phyloP scores from a whole-genome alignment of 2,329 filamentous ascomycete genomes.

The Blastomyces emzantsi region DNA sequence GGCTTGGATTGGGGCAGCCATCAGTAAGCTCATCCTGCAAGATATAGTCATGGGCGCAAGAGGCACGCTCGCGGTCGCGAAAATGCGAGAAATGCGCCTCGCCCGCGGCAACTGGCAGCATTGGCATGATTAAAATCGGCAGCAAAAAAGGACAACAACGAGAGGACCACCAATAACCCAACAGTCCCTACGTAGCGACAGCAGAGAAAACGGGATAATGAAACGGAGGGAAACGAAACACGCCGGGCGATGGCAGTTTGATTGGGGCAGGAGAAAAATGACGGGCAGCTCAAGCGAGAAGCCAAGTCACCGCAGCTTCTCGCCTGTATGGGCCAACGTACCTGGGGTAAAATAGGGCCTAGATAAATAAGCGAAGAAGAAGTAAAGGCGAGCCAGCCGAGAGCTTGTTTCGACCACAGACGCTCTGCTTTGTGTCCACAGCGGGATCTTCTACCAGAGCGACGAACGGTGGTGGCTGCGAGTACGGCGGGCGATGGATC shows the following conservation, averaged over 20 bases:
- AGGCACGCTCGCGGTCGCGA: background rate
- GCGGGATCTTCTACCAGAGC: slow-evolving; percentile 1
- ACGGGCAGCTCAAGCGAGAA: background rate
- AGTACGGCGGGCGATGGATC: background rate
- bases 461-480: slow-evolving; percentile 3
- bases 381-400: background rate
- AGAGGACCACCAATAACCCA: background rate
- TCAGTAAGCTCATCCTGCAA: background rate
- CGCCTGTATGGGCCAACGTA: slow-evolving; percentile 9
- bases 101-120: background rate
- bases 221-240: background rate
- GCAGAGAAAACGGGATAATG: background rate
- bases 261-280: background rate
- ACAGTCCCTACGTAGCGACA: background rate
- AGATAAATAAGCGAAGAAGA: slow-evolving; percentile 8
- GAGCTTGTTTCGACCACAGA: background rate
- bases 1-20: background rate
- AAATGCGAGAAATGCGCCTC: background rate
- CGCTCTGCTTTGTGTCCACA: background rate
- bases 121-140: background rate
- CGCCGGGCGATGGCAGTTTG: background rate
- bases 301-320: background rate
- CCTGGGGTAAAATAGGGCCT: slow-evolving; percentile 6
- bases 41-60: slow-evolving; percentile 2
- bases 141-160: slow-evolving; percentile 1